Percentiles rank a stretch among this genome's conserved stretches.
Evolutionary conservation across 208 protist species (phyloP).

Genomic region (Acanthamoeba sp.): DNA sequence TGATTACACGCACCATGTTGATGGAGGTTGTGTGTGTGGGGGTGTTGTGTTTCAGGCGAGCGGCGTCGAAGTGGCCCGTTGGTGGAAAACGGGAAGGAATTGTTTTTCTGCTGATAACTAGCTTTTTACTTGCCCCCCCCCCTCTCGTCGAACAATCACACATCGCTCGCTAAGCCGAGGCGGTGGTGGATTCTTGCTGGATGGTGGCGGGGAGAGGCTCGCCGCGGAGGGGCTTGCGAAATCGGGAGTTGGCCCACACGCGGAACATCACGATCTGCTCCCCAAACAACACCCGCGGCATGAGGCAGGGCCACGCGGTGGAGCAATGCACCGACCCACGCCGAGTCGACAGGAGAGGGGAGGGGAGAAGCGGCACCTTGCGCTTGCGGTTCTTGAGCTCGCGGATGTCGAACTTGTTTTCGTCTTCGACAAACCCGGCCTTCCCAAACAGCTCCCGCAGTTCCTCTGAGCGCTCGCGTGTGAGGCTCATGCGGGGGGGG

Average conservation of each 20-base stretch:
- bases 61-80: background rate
- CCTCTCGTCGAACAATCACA: no score
- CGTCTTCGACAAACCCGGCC: conserved; percentile 49
- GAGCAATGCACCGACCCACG: no score
- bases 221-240: background rate
- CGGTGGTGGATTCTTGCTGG: no score
- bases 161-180: no score
- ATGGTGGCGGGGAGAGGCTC: no score
- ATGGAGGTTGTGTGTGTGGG: no score
- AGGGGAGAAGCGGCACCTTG: background rate
- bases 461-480: background rate
- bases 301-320: background rate
- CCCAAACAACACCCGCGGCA: background rate
- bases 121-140: no score
- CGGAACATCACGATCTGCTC: conserved; percentile 21
- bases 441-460: conserved; percentile 54
- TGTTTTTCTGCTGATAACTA: no score
- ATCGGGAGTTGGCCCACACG: conserved; percentile 35
- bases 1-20: no score
- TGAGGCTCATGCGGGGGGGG: no score
- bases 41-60: background rate
- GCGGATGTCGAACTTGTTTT: conserved; percentile 56
- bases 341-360: no score
- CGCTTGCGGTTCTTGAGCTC: conserved; percentile 58
- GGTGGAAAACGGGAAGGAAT: no score